Base-by-base conservation (phyloP, 2,329 filamentous ascomycete genomes). In the Tympanopsis confertula region DNA sequence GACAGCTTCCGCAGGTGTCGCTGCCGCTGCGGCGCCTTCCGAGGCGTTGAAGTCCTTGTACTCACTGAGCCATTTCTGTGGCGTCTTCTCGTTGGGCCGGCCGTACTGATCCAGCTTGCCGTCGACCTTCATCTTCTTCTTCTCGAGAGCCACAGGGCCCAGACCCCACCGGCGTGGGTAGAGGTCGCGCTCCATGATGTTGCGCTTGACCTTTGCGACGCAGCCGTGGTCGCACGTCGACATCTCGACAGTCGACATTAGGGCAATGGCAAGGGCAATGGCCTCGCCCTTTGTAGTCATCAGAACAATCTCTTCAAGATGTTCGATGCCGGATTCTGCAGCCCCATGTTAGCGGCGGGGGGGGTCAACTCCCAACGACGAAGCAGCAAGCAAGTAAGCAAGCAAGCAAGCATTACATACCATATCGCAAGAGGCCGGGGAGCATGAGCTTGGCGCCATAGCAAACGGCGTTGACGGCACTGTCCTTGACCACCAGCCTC, bases 221-320 rank as follows among this genome's bases (percentile, higher is more conserved):
- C 95, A 86, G 51, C 91, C 91, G 63, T 98, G 91, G 57, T 96
- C 88, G 63, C 91, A 96, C 22, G 87, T 89, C 20, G 86, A 86
- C 64, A 98, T 85, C 67, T 96, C 91, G 36, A 95, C 87, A 3
- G 88, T 94, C 28, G 87, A 94, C 91, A 98, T 98, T 62, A 93
- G 86, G 14, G 91, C 87, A 53, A 95, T 94, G 52, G 83, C 91
- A 44, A 98, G 77, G 42, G 91, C 91, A 54, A 98, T 95, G 33
- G 91, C 91, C 69, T 98, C 91, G 52, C 91, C 91, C 75, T 98
- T 98, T 54, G 91, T 96, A 41, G 91, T 96, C 82, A 98, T 96
- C 43, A 98, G 70, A 26, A 98, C 87, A 53, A 96, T 80, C 66
- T 98, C 91, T 61, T 98, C 91, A 58, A 94, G 81, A 45, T 91